Evolutionary conservation across 768 basidiomycete genomes (phyloP).

Genomic region (Pisolithus sp.): DNA sequence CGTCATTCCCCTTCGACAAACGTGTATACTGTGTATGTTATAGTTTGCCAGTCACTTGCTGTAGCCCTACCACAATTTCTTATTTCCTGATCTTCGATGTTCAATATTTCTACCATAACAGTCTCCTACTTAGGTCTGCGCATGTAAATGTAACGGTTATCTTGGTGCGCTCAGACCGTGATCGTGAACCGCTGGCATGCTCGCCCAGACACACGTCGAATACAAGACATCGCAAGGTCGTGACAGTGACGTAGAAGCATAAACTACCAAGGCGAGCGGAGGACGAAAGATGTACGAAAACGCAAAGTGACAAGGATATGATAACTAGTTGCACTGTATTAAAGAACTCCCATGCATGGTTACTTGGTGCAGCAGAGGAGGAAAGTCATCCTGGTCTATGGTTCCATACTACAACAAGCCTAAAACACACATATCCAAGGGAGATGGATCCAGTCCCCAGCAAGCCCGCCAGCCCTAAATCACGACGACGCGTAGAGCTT

Average conservation of each 20-base stretch:
- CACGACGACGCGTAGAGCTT: conserved; percentile 87
- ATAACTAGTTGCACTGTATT: neutral
- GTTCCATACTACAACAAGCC: neutral
- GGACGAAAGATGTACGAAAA: neutral
- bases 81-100: neutral
- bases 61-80: neutral
- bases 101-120: neutral
- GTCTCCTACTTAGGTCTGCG: no score
- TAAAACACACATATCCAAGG: neutral
- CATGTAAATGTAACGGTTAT: no score
- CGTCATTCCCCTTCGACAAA: neutral
- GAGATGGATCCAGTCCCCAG: conserved; percentile 1
- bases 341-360: no score
- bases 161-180: neutral
- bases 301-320: neutral
- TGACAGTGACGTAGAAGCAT: neutral
- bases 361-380: neutral
- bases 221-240: neutral
- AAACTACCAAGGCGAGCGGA: neutral
- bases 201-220: neutral
- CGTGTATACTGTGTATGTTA: neutral
- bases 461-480: conserved; percentile 15
- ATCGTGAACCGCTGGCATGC: neutral
- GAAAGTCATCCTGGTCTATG: conserved; percentile 6
- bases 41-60: neutral